Conservation (phyloP, 352 stramenopile species). For the Thalassiosira mediterranea region DNA sequence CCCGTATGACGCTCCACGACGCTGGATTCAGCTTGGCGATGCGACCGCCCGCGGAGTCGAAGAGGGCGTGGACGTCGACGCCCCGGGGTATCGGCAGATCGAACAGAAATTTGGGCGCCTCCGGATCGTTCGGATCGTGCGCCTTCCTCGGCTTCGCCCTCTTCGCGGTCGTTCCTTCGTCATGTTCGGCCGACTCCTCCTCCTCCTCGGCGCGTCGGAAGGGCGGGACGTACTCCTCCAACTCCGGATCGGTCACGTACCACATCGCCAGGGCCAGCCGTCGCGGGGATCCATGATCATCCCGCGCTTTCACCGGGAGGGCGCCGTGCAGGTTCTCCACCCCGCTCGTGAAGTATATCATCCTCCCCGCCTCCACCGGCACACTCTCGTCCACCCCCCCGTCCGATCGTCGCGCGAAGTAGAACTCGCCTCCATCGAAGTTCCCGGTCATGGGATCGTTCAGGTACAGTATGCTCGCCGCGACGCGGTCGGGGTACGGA, state of each 20-base stretch:
- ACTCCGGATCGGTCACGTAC: slow-evolving; percentile 40
- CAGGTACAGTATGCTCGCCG: slow-evolving; percentile 46
- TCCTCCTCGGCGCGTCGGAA: slow-evolving; percentile 4
- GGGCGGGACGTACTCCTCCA: slow-evolving; percentile 32
- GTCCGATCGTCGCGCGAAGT: slow-evolving; percentile 37
- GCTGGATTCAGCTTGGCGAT: slow-evolving; percentile 55
- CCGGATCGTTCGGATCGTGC: slow-evolving; percentile 22
- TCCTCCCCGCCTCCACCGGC: slow-evolving; percentile 24
- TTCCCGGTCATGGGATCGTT: slow-evolving; percentile 34
- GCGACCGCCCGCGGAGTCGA: slow-evolving; percentile 60
- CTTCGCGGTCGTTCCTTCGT: neutral
- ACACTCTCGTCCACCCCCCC: slow-evolving; percentile 33
- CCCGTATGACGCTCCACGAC: slow-evolving; percentile 47
- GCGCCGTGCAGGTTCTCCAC: slow-evolving; percentile 58
- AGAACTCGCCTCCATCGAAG: slow-evolving; percentile 40
- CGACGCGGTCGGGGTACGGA: slow-evolving; percentile 37
- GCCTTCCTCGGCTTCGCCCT: slow-evolving; percentile 10
- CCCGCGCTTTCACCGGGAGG: slow-evolving; percentile 16
- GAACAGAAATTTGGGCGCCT: slow-evolving; percentile 52
- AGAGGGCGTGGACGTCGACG: slow-evolving; percentile 47
- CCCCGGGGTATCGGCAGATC: slow-evolving; percentile 47
- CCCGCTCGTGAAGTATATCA: slow-evolving; percentile 58
- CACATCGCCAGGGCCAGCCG: slow-evolving; percentile 52
- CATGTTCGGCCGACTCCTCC: neutral
- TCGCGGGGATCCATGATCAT: slow-evolving; percentile 9